Evolutionary conservation across 306 rosid genomes (phyloP), one percentile per base, ranked within the genome.

Genomic region (Dryas drummondii): DNA sequence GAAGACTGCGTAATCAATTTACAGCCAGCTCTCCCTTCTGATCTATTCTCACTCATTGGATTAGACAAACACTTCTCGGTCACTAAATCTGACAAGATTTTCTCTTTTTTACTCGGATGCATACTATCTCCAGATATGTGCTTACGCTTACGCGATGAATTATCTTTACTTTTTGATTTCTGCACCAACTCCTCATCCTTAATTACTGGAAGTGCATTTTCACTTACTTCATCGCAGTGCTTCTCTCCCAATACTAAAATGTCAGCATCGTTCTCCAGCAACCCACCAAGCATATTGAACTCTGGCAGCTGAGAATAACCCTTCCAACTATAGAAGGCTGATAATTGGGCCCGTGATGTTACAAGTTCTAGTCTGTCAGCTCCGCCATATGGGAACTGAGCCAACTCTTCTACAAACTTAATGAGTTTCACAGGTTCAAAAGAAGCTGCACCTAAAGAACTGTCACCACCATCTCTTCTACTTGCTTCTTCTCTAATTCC

Each of bases 361-460:
- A 79, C 85, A 44, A 84, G 62, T 80, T 84, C 87, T 63, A 89
- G 87, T 54, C 81, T 88, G 76, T 85, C 90, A 56, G 62, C 70
- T 69, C 69, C 83, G 64, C 19, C 71, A 80, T 11, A 15, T 10
- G 94, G 97, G 5, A 77, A 81, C 70, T 66, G 81, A 22, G 97
- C 89, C 72, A 84, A 76, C 68, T 83, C 82, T 78, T 83, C 87
- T 7, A 89, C 78, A 76, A 65, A 83, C 57, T 73, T 72, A 41
- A 94, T 72, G 70, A 91, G 94, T 53, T 86, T 80, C 58, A 9
- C 37, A 27, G 97, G 89, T 66, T 88, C 87, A 57, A 94, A 94
- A 76, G 94, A 84, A 22, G 66, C 41, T 2, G 83, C 81, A 63
- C 78, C 76, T 8, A 79, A 71, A 74, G 76, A 59, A 14, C 79